phyloP scores from a whole-genome alignment of 192 early-diverging fungal species.

The Entomortierella parvispora region DNA sequence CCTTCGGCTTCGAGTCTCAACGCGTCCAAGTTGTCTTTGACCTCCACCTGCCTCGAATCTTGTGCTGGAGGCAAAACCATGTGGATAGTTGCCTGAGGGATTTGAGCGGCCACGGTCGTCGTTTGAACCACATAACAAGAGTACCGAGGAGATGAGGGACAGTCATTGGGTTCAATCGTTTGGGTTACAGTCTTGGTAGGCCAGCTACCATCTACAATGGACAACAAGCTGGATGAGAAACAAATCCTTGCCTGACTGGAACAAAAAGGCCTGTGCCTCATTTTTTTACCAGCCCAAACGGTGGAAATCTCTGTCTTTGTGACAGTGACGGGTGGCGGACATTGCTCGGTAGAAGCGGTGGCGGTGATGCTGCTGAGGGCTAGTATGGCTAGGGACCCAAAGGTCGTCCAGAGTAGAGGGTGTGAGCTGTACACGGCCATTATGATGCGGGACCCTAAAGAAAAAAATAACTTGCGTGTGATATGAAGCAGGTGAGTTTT shows the following conservation, averaged over 20 bases:
- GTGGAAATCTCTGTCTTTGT: constrained; percentile 15
- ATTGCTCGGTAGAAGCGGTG: background rate
- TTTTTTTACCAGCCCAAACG: constrained; percentile 11
- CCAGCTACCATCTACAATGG: constrained; percentile 24
- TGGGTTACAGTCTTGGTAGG: constrained; percentile 12
- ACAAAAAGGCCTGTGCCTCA: background rate
- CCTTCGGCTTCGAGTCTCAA: too few species aligned
- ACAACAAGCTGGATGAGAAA: too few species aligned
- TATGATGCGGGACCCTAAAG: too few species aligned
- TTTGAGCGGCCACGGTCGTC: background rate
- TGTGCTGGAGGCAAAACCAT: constrained; percentile 12
- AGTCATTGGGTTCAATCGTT: constrained; percentile 1
- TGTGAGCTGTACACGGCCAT: too few species aligned
- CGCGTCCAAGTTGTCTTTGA: too few species aligned
- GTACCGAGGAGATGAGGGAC: constrained; percentile 16
- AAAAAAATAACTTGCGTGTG: too few species aligned
- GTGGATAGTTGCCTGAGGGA: constrained; percentile 15
- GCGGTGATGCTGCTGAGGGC: background rate
- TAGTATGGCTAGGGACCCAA: constrained; percentile 5
- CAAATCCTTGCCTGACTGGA: too few species aligned
- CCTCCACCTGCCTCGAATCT: background rate
- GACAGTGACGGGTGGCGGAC: constrained; percentile 5
- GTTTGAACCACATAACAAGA: constrained; percentile 18
- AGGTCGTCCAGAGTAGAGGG: constrained; percentile 4
- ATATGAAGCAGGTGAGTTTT: too few species aligned